A percentile compares a stretch with the other conserved stretches of the same genome.
These are phyloP conservation scores for Paramecium primaurelia DNA, from an alignment of 73 alveolate species.

Conservation along the genomic window DNA sequence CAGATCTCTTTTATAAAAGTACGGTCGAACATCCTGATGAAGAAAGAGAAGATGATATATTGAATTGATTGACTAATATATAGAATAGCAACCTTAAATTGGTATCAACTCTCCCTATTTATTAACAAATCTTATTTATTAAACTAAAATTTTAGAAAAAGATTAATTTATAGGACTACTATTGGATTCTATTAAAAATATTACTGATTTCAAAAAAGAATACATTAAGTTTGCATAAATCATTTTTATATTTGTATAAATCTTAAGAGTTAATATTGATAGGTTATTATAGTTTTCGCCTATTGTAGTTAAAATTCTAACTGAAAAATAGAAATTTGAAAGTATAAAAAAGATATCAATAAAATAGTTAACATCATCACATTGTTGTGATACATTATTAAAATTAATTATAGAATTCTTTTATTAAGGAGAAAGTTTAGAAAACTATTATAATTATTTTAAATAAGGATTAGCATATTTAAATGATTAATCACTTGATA, in stretches of 20 bases:
- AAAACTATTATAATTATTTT: neutral
- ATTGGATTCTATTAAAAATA: neutral
- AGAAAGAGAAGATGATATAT: neutral
- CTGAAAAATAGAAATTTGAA: neutral
- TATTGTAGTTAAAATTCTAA: neutral
- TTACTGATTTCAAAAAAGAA: neutral
- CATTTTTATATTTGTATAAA: neutral
- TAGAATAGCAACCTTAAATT: neutral
- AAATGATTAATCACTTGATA: neutral
- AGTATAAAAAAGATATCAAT: neutral
- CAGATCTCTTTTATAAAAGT: slow-evolving; percentile 27
- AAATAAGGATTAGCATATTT: neutral
- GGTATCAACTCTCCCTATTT: neutral
- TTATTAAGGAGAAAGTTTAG: neutral
- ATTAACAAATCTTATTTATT: neutral
- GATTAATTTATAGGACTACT: neutral
- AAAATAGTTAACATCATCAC: neutral
- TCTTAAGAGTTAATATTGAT: slow-evolving; percentile 30
- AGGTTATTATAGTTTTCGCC: neutral
- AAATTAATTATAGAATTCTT: slow-evolving; percentile 12
- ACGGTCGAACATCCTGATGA: neutral
- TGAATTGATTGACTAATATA: neutral
- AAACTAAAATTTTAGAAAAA: neutral
- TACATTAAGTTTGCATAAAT: slow-evolving; percentile 14
- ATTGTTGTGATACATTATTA: neutral